Evolutionary conservation across 23 red algal genomes (phyloP), one percentile per base, ranked within the genome.

Genomic region (Gracilaria vermiculophylla): DNA sequence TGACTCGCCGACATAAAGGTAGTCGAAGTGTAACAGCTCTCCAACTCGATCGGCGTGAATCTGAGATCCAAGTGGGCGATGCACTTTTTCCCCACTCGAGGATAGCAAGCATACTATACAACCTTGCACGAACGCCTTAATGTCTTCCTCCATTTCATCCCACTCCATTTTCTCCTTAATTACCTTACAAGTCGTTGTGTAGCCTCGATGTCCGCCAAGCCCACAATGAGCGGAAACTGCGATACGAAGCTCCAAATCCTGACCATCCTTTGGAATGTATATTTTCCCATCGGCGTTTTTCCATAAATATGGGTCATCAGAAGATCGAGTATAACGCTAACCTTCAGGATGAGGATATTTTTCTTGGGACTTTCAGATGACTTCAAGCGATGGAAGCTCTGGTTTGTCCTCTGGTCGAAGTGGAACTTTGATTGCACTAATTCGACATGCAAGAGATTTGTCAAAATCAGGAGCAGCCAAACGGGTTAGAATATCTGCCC

Each of bases 1-100:
- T 20, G 19, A 21, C 19, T 47, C n/a, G 8, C 35, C 67, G 20
- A 47, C 36, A 6, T 73, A 73, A 20, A 21, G 32, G 36, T 10
- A 32, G 67, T 73, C 35, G 67, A 73, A 73, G n/a, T 73, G 67
- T 73, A 73, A 7, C 5, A 73, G 33, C 23, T 73, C 41, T 7
- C 36, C 36, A 6, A 33, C 21, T 33, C 36, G 10, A 5, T 43
- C n/a, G 35, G 9, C 67, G 13, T 73, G 6, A 7, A 73, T 15
- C 7, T 21, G 17, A 20, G 10, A 27, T 12, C 67, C 35, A 28
- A 73, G 33, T 10, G 23, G 23, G 6, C 23, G 8, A 20, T 8
- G 41, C n/a, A 73, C 67, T 20, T 47, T 47, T 8, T 47, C 10
- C 15, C 27, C 32, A 29, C 81, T 49, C 15, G 58, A 64, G 6